Percentiles rank a stretch among this genome's conserved stretches.
These are phyloP conservation scores for Scutellaria minor DNA, from an alignment of 257 asterid species.

Conservation along the genomic window DNA sequence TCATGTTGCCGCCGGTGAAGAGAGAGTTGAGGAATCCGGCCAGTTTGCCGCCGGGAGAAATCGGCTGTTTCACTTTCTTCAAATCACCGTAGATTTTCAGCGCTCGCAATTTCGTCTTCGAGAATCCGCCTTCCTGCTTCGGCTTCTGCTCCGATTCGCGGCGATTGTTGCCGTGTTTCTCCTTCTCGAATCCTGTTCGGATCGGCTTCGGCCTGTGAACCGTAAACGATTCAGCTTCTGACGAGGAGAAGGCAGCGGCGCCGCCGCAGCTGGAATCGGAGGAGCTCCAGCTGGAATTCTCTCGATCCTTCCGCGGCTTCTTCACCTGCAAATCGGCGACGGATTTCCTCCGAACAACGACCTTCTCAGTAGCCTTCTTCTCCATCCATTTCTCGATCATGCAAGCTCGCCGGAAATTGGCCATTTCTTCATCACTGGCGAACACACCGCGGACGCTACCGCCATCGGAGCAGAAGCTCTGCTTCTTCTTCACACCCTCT, in stretches of 20 bases:
- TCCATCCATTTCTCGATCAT: constrained; percentile 95
- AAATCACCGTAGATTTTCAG: constrained; percentile 76
- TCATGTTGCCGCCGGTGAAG: constrained; percentile 63
- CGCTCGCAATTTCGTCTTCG: constrained; percentile 71
- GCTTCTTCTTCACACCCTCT: constrained; percentile 55
- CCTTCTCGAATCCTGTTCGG: constrained; percentile 49
- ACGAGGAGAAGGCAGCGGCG: constrained; percentile 56
- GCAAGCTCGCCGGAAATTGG: constrained; percentile 62
- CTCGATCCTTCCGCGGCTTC: constrained; percentile 46
- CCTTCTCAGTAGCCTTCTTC: constrained; percentile 56
- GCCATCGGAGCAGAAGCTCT: constrained; percentile 26
- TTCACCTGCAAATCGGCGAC: constrained; percentile 51
- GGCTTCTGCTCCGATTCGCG: constrained; percentile 40
- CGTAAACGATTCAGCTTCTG: constrained; percentile 56
- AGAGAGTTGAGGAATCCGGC: constrained; percentile 79
- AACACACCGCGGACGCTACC: constrained; percentile 34
- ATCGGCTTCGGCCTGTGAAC: constrained; percentile 68
- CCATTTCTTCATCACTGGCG: constrained; percentile 56
- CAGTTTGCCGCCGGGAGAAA: constrained; percentile 79
- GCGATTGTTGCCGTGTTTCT: constrained; percentile 30
- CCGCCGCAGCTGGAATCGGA: constrained; percentile 63
- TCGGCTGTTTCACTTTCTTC: constrained; percentile 89
- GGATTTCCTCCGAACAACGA: constrained; percentile 52
- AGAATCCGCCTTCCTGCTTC: constrained; percentile 60
- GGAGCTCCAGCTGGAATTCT: constrained; percentile 69